Base-by-base conservation (phyloP, 805 yeast genomes). In the Cyberlindnera xylosilytica region DNA sequence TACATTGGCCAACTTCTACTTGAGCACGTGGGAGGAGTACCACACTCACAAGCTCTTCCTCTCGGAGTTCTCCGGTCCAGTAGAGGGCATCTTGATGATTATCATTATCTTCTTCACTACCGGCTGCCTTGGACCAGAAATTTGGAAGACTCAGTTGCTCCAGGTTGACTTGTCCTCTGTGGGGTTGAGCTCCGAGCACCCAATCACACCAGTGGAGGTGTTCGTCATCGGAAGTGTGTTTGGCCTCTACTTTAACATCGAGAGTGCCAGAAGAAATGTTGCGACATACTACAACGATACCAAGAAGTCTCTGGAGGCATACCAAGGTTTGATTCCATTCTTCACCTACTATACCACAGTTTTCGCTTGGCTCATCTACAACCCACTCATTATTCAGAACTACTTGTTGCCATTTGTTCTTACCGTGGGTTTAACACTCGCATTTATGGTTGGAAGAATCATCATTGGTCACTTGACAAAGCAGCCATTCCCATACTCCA, bases 1-100 rank as follows among this genome's bases (percentile, higher is more conserved):
- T 4, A 69, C 86, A 2, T 72, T 87, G 39, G 77, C 83, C 47
- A 90, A 90, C 63, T 91, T 90, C 62, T 90, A 89, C 60, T 61
- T 87, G 38, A 82, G 95, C 29, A 90, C 97, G 1, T 90, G 97
- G 97, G 98, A 90, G 65, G 97, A 89, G 60, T 90, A 78, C 62
- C 91, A 89, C 60, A 90, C 97, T 1, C 95, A 88, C 54, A 81
- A 79, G 36, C 69, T 90, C 38, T 90, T 73, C 61, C 68, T 90
- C 40, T 79, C 91, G 27, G 81, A 74, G 48, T 80, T 87, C 54
- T 84, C 95, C 12, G 98, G 98, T 0, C 98, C 98, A 0, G 97
- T 91, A 4, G 98, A 90, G 64, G 98, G 98, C 3, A 86, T 90
- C 22, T 59, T 88, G 50, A 70, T 83, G 65, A 69, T 87, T 39